Evolutionary conservation across 805 yeast genomes (phyloP), one percentile per base, ranked within the genome.

Genomic region (Saccharomycopsis fibuligera): DNA sequence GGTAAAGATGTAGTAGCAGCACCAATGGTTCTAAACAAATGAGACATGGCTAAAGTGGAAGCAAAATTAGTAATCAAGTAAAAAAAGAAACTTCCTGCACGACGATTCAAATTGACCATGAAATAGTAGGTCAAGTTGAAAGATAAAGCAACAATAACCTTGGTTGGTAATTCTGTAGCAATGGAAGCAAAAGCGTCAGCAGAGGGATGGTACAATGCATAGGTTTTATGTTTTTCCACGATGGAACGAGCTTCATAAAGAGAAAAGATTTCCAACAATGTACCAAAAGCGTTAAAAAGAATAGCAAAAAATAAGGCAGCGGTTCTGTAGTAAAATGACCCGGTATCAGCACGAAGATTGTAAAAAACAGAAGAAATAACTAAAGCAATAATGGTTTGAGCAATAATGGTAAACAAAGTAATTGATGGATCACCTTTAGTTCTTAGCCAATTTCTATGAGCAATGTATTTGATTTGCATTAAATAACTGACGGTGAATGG

Each of bases 241-340:
- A 78, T 73, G 5, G 75, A 72, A 62, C 82, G 69, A 31, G 79
- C 71, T 56, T 77, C 81, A 58, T 68, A 79, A 24, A 78, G 58
- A 1, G 77, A 57, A 62, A 76, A 67, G 50, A 81, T 71, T 62
- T 81, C 87, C 57, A 79, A 66, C 51, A 80, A 60, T 16, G 82
- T 78, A 16, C 81, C 68, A 57, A 80, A 76, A 12, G 84, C 79
- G 60, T 79, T 79, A 63, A 78, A 80, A 58, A 80, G 67, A 41
- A 77, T 70, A 21, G 83, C 81, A 61, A 81, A 81, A 65, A 84
- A 85, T 70, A 84, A 67, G 41, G 81, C 73, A 37, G 87, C 78
- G 57, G 80, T 74, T 59, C 88, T 68, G 57, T 65, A 69, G 60
- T 72, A 78, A 55, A 80, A 74, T 2, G 78, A 70, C 0, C 57